These are phyloP conservation scores for Euclidium syriacum DNA, from an alignment of 345 rosid genomes.

Conservation along the genomic window DNA sequence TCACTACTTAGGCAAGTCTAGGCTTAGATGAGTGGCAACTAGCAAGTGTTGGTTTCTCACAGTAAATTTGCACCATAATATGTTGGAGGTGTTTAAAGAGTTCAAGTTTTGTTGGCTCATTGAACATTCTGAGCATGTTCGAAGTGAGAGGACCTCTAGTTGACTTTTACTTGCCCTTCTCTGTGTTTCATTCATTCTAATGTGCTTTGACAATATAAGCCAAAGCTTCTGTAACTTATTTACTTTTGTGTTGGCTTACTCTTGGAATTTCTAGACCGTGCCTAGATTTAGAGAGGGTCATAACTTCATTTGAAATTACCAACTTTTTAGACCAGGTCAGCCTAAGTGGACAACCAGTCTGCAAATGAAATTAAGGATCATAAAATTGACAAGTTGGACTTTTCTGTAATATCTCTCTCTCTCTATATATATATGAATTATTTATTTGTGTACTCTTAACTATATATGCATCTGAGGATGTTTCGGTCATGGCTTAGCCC, in stretches of 20 bases:
- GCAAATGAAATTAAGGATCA: neutral
- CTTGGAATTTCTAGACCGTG: neutral
- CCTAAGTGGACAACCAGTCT: constrained; percentile 24
- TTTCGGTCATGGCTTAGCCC: neutral
- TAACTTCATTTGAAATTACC: neutral
- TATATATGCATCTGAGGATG: neutral
- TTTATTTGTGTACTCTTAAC: neutral
- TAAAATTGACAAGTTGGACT: neutral
- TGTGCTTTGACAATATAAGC: neutral
- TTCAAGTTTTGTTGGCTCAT: neutral
- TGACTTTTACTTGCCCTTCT: neutral
- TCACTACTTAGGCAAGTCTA: too few relatives aligned
- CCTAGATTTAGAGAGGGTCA: constrained; percentile 6
- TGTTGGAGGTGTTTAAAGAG: neutral
- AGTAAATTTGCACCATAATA: neutral
- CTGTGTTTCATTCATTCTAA: neutral
- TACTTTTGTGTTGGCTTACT: constrained; percentile 9
- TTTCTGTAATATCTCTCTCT: neutral
- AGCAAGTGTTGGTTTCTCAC: neutral
- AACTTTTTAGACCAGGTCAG: constrained; percentile 2
- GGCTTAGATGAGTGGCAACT: too few relatives aligned
- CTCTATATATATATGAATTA: neutral
- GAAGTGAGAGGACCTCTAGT: neutral
- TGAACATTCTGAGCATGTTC: neutral
- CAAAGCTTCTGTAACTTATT: neutral